Evolutionary conservation across 768 basidiomycete species (phyloP).

Genomic region (Mycena floridula): DNA sequence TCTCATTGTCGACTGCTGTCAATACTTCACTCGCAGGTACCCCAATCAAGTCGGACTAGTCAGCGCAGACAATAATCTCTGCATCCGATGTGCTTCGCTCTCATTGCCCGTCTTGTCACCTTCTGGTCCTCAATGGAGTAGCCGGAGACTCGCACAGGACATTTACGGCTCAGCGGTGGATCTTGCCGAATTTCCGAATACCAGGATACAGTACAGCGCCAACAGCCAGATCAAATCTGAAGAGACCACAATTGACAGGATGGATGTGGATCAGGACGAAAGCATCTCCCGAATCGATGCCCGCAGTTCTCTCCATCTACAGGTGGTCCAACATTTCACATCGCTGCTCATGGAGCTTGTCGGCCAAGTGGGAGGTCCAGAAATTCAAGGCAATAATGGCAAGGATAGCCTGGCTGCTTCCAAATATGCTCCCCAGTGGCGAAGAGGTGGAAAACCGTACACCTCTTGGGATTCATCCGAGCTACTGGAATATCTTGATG

Average conservation of each 20-base stretch:
- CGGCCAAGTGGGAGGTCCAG: constrained; percentile 43
- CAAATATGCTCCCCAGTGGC: constrained; percentile 51
- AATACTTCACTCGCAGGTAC: constrained; percentile 41
- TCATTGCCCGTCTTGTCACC: neutral
- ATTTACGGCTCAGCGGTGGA: constrained; percentile 37
- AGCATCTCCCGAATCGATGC: constrained; percentile 45
- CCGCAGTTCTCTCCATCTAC: constrained; percentile 59
- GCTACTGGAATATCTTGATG: constrained; percentile 50
- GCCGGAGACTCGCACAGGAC: constrained; percentile 43
- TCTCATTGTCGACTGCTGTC: constrained; percentile 71
- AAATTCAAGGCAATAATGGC: constrained; percentile 26
- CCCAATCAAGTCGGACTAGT: constrained; percentile 57
- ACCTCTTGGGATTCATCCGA: constrained; percentile 48
- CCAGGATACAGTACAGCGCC: constrained; percentile 6
- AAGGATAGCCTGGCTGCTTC: constrained; percentile 34
- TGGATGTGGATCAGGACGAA: constrained; percentile 60
- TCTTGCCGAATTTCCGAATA: constrained; percentile 32
- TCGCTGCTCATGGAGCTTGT: constrained; percentile 55
- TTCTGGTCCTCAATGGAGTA: constrained; percentile 27
- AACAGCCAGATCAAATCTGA: constrained; percentile 9
- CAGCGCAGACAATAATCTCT: constrained; percentile 66
- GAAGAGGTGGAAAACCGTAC: constrained; percentile 30
- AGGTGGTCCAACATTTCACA: constrained; percentile 65
- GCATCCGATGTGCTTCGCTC: constrained; percentile 22
- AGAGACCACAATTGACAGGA: constrained; percentile 35